Evolutionary conservation across 176 grass and related monocot genomes (phyloP).

Genomic region (Hordeum marinum): DNA sequence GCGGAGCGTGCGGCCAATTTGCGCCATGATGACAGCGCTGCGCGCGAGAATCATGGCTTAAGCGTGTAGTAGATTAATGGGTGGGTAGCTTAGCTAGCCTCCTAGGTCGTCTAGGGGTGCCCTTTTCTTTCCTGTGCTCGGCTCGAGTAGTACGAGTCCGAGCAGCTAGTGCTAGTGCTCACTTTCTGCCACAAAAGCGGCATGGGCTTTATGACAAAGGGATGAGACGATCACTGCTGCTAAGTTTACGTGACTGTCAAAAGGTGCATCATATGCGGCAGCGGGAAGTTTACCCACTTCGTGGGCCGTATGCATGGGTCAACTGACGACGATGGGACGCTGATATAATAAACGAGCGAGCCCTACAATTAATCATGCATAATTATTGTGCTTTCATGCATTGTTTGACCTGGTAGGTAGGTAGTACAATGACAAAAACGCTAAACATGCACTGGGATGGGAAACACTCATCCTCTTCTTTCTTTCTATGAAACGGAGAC

Average conservation of each 20-base stretch:
- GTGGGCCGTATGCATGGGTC: neutral
- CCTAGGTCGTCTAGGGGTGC: neutral
- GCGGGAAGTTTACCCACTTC: neutral
- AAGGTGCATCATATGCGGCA: conserved; percentile 9
- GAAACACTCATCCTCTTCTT: neutral
- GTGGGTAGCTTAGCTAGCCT: neutral
- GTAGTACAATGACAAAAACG: neutral
- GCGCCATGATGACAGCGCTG: neutral
- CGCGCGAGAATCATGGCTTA: conserved; percentile 11
- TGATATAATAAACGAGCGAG: neutral
- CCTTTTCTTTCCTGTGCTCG: neutral
- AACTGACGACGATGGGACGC: neutral
- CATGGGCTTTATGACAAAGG: conserved; percentile 19
- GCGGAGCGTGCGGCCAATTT: neutral
- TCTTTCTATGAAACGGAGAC: too few relatives aligned
- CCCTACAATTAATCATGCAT: neutral
- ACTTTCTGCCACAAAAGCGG: conserved; percentile 29
- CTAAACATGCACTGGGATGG: neutral
- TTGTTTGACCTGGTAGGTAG: neutral
- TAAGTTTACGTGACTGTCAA: conserved; percentile 16
- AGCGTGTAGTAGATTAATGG: conserved; percentile 1
- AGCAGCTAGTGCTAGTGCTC: neutral
- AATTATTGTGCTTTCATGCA: neutral
- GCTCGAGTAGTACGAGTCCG: neutral
- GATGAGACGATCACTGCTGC: neutral